These are phyloP conservation scores for Anthracocystis setariae DNA, from an alignment of 1,284 basidiomycete species.

Conservation along the genomic window DNA sequence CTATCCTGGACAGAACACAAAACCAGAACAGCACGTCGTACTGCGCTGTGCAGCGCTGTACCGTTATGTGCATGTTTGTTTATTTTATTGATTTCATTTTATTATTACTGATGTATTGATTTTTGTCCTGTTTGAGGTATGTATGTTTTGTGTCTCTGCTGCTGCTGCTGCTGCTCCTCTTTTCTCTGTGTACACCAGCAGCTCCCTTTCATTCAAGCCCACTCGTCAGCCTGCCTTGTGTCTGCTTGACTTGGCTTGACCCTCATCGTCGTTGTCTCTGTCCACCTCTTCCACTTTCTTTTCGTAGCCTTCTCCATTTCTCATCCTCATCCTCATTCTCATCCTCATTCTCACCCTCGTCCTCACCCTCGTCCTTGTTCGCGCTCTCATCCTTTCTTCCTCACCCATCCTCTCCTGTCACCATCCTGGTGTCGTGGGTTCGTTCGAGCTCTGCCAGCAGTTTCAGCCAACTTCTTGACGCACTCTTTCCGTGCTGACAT, in stretches of 20 bases:
- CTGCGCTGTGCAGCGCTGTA: too few species aligned
- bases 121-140: not conserved
- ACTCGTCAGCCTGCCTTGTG: not conserved
- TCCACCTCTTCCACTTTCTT: not conserved
- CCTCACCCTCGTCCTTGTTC: not conserved
- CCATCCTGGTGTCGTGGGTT: not conserved
- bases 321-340: not conserved
- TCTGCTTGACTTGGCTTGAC: not conserved
- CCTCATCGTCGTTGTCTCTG: not conserved
- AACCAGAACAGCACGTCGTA: too few species aligned
- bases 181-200: not conserved
- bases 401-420: not conserved
- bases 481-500: not conserved
- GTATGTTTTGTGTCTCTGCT: constrained; percentile 1
- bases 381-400: not conserved
- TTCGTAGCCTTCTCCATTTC: not conserved
- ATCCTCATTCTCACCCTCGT: not conserved
- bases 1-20: too few species aligned
- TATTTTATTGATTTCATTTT: not conserved
- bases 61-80: too few species aligned
- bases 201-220: not conserved
- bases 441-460: not conserved
- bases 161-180: too few species aligned
- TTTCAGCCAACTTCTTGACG: not conserved
- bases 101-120: not conserved